Percentiles rank a stretch among this genome's conserved stretches.
Conservation (phyloP, 2,329 filamentous ascomycete species). For the Trichoderma gracile region DNA sequence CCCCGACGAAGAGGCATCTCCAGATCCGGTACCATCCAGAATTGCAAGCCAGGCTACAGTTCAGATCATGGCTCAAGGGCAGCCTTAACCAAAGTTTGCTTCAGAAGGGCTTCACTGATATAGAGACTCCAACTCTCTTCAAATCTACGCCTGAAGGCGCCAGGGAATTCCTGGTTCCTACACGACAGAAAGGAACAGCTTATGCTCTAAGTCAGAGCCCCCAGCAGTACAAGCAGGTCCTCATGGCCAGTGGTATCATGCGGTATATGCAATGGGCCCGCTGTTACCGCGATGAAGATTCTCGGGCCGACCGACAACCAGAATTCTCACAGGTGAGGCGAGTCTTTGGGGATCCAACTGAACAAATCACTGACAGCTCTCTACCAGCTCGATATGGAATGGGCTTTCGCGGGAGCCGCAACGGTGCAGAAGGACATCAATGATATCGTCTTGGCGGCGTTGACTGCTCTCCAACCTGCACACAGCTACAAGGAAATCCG, state of each 20-base stretch:
- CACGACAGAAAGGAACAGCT: slow-evolving; percentile 69
- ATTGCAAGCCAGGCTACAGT: slow-evolving; percentile 67
- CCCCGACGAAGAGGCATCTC: slow-evolving; percentile 74
- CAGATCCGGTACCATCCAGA: slow-evolving; percentile 75
- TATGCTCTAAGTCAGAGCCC: slow-evolving; percentile 96
- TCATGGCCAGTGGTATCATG: slow-evolving; percentile 85
- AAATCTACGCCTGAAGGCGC: slow-evolving; percentile 97
- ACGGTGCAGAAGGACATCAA: slow-evolving; percentile 40
- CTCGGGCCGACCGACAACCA: slow-evolving; percentile 87
- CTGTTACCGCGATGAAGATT: slow-evolving; percentile 94
- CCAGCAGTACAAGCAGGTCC: slow-evolving; percentile 96
- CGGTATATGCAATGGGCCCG: slow-evolving; percentile 90
- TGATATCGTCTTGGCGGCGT: slow-evolving; percentile 38
- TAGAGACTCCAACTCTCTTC: slow-evolving; percentile 93
- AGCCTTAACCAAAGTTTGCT: slow-evolving; percentile 57
- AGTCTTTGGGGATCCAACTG: background rate
- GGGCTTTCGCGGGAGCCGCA: slow-evolving; percentile 71
- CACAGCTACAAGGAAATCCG: slow-evolving; percentile 65
- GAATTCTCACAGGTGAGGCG: slow-evolving; percentile 81
- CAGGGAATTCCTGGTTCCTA: slow-evolving; percentile 90
- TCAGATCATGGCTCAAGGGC: slow-evolving; percentile 63
- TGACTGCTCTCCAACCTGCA: slow-evolving; percentile 35
- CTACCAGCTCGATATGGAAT: slow-evolving; percentile 81
- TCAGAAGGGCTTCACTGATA: slow-evolving; percentile 65
- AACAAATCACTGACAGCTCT: slow-evolving; percentile 10